These are phyloP conservation scores for Aspergillus sojae DNA, from an alignment of 2,329 filamentous ascomycete species.

Conservation along the genomic window DNA sequence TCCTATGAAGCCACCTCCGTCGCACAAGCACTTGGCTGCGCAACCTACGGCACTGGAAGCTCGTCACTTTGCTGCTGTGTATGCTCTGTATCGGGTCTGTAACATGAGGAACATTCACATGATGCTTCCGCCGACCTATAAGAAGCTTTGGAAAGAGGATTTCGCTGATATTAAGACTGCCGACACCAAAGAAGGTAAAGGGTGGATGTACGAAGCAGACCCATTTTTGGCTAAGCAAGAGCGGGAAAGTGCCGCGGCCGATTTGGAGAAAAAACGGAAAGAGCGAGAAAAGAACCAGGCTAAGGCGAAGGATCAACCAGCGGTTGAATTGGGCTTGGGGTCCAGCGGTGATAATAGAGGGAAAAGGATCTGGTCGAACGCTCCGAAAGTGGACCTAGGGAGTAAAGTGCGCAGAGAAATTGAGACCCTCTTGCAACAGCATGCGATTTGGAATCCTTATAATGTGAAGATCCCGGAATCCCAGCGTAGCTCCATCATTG, in stretches of 20 bases:
- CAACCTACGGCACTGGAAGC: constrained; percentile 85
- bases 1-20: constrained; percentile 77
- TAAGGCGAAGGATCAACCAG: constrained; percentile 68
- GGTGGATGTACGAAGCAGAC: constrained; percentile 93
- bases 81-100: constrained; percentile 85
- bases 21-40: constrained; percentile 73
- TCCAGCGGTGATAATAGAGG: constrained; percentile 39
- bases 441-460: constrained; percentile 86
- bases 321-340: constrained; percentile 56
- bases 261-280: constrained; percentile 76
- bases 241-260: constrained; percentile 74
- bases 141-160: constrained; percentile 84
- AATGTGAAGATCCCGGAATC: constrained; percentile 64
- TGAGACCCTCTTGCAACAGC: constrained; percentile 75
- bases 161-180: constrained; percentile 80
- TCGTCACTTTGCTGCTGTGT: constrained; percentile 89
- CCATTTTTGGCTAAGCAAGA: constrained; percentile 83
- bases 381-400: constrained; percentile 92
- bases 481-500: constrained; percentile 64
- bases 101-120: constrained; percentile 96
- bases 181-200: constrained; percentile 74
- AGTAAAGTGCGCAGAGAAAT: constrained; percentile 75
- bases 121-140: constrained; percentile 88
- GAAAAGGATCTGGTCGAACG: constrained; percentile 78
- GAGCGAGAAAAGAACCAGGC: constrained; percentile 65